These are phyloP conservation scores for Colletotrichum viniferum DNA, from an alignment of 2,329 filamentous ascomycete genomes.

Conservation along the genomic window DNA sequence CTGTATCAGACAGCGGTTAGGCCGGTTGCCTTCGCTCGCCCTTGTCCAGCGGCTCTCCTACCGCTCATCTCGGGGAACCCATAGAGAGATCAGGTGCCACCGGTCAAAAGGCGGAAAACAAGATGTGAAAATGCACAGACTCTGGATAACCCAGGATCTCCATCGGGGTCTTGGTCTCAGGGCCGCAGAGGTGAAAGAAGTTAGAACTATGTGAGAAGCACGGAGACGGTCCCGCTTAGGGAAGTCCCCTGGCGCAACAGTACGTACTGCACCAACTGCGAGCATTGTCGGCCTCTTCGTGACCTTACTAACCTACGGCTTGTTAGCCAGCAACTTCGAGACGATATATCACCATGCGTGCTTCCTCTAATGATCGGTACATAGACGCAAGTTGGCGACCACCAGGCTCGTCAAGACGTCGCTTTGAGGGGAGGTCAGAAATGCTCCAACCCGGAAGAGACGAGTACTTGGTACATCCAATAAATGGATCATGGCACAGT, in stretches of 20 bases:
- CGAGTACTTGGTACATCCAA: background rate
- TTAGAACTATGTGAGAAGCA: background rate
- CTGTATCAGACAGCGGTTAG: background rate
- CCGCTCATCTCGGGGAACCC: background rate
- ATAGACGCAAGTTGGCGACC: background rate
- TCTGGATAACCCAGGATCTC: background rate
- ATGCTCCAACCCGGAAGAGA: background rate
- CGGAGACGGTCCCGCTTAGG: slow-evolving; percentile 5
- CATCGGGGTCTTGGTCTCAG: slow-evolving; percentile 7
- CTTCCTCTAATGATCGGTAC: background rate
- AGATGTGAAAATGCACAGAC: slow-evolving; percentile 2
- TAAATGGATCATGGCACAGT: background rate
- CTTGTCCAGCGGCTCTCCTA: background rate
- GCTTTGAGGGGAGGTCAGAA: background rate
- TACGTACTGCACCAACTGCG: background rate
- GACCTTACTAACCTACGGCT: background rate
- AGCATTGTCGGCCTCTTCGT: background rate
- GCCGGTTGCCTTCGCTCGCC: background rate
- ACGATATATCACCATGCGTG: background rate
- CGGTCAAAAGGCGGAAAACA: background rate
- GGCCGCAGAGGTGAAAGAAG: background rate
- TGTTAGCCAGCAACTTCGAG: background rate
- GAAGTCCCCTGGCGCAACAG: background rate
- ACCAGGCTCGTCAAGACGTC: background rate
- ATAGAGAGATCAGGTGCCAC: background rate